Evolutionary conservation across 805 yeast genomes (phyloP).

Genomic region (Lipomyces kockii): DNA sequence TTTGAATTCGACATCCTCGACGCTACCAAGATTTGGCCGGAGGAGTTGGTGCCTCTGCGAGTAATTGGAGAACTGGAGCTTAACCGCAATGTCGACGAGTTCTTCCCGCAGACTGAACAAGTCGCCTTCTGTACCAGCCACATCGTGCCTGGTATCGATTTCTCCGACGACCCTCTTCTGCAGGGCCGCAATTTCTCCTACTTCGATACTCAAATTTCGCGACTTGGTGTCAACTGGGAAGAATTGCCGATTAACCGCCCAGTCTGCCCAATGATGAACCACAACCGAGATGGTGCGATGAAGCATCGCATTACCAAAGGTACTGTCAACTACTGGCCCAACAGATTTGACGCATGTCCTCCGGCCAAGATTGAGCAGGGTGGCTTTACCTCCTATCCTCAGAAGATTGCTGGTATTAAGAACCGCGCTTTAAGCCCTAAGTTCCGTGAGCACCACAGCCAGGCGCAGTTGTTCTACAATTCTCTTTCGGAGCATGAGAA

Average conservation of each 20-base stretch:
- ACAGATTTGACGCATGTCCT: neutral
- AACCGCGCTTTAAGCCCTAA: slow-evolving; percentile 5
- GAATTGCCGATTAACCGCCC: slow-evolving; percentile 18
- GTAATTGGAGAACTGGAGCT: slow-evolving; percentile 12
- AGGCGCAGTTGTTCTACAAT: slow-evolving; percentile 14
- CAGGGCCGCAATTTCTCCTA: slow-evolving; percentile 22
- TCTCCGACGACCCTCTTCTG: slow-evolving; percentile 16
- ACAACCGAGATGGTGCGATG: slow-evolving; percentile 17
- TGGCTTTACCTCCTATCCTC: slow-evolving; percentile 8
- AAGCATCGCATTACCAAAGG: slow-evolving; percentile 14
- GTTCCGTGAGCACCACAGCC: slow-evolving; percentile 12
- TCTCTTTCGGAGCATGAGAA: slow-evolving; percentile 13
- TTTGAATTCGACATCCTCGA: slow-evolving; percentile 16
- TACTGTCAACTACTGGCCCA: slow-evolving; percentile 19
- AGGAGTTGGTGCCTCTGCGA: slow-evolving; percentile 14
- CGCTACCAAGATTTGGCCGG: slow-evolving; percentile 22
- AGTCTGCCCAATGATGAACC: slow-evolving; percentile 12
- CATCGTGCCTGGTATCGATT: slow-evolving; percentile 20
- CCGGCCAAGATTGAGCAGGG: slow-evolving; percentile 1
- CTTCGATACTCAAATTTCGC: slow-evolving; percentile 13
- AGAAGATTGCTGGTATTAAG: slow-evolving; percentile 10
- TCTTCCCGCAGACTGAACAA: slow-evolving; percentile 19
- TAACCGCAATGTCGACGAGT: slow-evolving; percentile 19
- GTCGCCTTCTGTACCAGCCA: slow-evolving; percentile 19
- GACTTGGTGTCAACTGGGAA: slow-evolving; percentile 17